Base-by-base conservation (phyloP, 306 rosid genomes). In the Trifolium fragiferum region DNA sequence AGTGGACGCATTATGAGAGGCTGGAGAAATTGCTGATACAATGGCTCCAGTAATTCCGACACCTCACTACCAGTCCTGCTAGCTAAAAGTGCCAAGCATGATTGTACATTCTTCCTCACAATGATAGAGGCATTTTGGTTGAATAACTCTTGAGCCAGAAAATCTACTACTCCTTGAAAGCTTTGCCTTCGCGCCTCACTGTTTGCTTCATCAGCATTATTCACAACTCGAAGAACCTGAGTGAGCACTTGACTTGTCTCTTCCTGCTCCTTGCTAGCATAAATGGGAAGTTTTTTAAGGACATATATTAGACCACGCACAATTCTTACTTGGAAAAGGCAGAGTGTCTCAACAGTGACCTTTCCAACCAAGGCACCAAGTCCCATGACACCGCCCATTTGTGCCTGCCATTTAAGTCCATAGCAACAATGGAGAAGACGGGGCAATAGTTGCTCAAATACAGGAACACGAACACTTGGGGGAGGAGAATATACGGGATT, bases 41-140 rank as follows among this genome's bases (percentile, higher is more conserved):
- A 63, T 66, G 88, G 90, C 81, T 95, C 99, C 40, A 95, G 92
- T 83, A 95, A 86, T 82, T 95, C 99, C 70, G 99, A 92, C 80
- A 95, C 98, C 90, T 95, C 99, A 66, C 99, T 92, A 80, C 99
- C 99, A 70, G 99, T 95, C 85, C 98, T 89, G 80, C 93, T 92
- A 66, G 99, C 99, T 83, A 95, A 83, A 74, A 95, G 90, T 71
- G 93, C 92, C 89, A 95, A 82, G 82, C 99, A 95, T 20, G 96
- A 89, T 82, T 95, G 99, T 60, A 95, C 97, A 76, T 92, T 95
- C 86, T 95, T 92, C 71, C 98, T 92, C 87, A 95, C 99, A 78
- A 81, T 90, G 79, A 89, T 76, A 47, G 99, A 90, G 75, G 99
- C 97, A 87, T 90, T 95, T 73, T 87, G 86, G 84, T 92, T 95